A percentile compares a stretch with the other conserved stretches of the same genome.
Conservation (phyloP, 2,329 filamentous ascomycete genomes). For the Fusarium sp. region DNA sequence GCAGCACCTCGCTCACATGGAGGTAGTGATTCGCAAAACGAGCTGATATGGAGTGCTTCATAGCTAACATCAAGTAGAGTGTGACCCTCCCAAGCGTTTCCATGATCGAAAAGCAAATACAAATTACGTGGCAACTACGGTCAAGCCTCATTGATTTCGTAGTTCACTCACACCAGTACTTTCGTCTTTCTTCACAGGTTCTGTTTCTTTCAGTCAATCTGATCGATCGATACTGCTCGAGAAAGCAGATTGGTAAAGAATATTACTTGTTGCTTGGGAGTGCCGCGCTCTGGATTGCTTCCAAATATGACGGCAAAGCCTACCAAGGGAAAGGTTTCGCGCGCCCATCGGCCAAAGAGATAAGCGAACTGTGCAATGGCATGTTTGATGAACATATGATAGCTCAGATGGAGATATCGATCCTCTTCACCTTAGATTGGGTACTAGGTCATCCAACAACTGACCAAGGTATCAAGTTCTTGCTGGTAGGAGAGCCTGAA, state of each 20-base stretch:
- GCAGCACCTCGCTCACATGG: not conserved
- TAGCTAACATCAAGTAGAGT: not conserved
- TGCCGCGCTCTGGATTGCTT: not conserved
- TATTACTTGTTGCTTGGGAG: not conserved
- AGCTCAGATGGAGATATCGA: not conserved
- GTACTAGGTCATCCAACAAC: not conserved
- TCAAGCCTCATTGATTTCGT: not conserved
- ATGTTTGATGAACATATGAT: not conserved
- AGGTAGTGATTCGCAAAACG: not conserved
- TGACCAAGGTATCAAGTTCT: not conserved
- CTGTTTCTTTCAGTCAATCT: not conserved
- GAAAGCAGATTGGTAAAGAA: not conserved
- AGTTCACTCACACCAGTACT: not conserved
- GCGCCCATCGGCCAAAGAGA: not conserved
- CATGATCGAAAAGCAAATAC: not conserved
- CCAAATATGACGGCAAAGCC: not conserved
- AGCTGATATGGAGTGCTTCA: not conserved
- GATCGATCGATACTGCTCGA: not conserved
- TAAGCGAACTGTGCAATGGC: not conserved
- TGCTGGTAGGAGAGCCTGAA: not conserved
- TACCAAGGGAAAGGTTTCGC: not conserved
- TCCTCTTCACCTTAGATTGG: not conserved
- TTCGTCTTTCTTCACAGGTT: not conserved
- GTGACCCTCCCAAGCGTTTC: not conserved
- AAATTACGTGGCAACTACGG: not conserved